These are phyloP conservation scores for Fraxinus platypoda DNA, from an alignment of 305 asterid genomes.

Conservation along the genomic window DNA sequence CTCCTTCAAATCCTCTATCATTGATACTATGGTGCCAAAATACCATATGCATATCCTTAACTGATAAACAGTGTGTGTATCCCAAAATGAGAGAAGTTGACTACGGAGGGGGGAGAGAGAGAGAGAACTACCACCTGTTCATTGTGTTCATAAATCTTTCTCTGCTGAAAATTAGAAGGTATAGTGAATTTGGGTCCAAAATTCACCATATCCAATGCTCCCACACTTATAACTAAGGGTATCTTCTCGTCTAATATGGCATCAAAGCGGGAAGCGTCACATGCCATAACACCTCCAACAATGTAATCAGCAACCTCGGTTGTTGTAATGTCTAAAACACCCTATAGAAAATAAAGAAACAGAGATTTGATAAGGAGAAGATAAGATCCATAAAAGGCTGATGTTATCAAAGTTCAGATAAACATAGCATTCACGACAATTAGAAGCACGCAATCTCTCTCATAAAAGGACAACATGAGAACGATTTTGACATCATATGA, in stretches of 20 bases:
- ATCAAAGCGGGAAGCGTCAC: constrained; percentile 82
- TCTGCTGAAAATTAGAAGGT: constrained; percentile 70
- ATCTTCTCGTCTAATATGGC: constrained; percentile 74
- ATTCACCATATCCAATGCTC: constrained; percentile 97
- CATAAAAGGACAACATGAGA: background rate
- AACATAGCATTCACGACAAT: background rate
- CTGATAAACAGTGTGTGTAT: background rate
- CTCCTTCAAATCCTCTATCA: background rate
- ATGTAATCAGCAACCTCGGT: constrained; percentile 91
- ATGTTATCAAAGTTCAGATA: background rate
- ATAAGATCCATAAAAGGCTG: background rate
- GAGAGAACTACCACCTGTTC: constrained; percentile 56
- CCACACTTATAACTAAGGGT: constrained; percentile 84
- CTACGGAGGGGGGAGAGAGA: too few species aligned
- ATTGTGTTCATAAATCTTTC: constrained; percentile 73
- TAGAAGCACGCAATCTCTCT: background rate
- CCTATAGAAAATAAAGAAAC: constrained; percentile 41
- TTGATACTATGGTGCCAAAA: background rate
- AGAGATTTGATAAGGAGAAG: background rate
- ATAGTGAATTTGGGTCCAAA: constrained; percentile 77
- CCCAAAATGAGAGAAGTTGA: constrained; percentile 9
- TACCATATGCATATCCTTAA: background rate
- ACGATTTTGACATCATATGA: background rate
- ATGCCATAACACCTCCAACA: constrained; percentile 96
- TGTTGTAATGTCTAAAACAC: constrained; percentile 90